phyloP scores from a whole-genome alignment of 2,329 filamentous ascomycete species.

The Sordariomycetes sp. region DNA sequence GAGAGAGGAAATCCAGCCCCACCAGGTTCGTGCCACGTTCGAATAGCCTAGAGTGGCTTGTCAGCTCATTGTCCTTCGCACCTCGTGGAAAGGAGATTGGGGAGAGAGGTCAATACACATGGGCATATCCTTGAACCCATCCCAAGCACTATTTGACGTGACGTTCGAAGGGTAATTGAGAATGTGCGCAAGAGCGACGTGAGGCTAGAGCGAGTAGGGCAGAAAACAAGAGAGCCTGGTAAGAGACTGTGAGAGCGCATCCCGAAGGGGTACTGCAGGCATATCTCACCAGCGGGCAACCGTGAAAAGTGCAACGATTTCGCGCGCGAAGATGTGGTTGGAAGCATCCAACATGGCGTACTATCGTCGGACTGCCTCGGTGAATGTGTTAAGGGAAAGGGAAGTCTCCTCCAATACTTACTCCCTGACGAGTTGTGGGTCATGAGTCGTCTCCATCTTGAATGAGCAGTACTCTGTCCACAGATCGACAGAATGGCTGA shows the following conservation, averaged over 20 bases:
- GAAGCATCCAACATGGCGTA: background rate
- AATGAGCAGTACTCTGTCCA: constrained; percentile 98
- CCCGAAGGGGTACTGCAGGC: constrained; percentile 47
- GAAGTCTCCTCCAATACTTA: constrained; percentile 60
- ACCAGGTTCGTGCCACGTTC: constrained; percentile 80
- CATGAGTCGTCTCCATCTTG: constrained; percentile 96
- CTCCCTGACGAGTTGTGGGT: constrained; percentile 94
- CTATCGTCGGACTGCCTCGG: background rate
- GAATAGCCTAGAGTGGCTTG: constrained; percentile 61
- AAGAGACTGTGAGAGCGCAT: constrained; percentile 56
- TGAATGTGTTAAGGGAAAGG: constrained; percentile 6
- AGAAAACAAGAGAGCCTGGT: constrained; percentile 49
- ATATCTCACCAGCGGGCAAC: constrained; percentile 59
- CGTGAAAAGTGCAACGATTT: background rate
- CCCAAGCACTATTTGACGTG: too few relatives aligned
- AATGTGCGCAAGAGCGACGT: constrained; percentile 20
- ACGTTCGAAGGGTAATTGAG: too few relatives aligned
- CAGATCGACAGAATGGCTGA: constrained; percentile 87
- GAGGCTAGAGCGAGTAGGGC: constrained; percentile 27
- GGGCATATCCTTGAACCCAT: too few relatives aligned
- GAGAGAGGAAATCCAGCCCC: constrained; percentile 85
- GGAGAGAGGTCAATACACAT: constrained; percentile 11
- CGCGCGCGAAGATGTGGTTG: background rate
- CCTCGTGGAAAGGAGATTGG: background rate
- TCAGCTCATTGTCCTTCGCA: background rate